Evolutionary conservation across 208 protist genomes (phyloP), one percentile per base, ranked within the genome.

Genomic region (Leishmania gerbilli): DNA sequence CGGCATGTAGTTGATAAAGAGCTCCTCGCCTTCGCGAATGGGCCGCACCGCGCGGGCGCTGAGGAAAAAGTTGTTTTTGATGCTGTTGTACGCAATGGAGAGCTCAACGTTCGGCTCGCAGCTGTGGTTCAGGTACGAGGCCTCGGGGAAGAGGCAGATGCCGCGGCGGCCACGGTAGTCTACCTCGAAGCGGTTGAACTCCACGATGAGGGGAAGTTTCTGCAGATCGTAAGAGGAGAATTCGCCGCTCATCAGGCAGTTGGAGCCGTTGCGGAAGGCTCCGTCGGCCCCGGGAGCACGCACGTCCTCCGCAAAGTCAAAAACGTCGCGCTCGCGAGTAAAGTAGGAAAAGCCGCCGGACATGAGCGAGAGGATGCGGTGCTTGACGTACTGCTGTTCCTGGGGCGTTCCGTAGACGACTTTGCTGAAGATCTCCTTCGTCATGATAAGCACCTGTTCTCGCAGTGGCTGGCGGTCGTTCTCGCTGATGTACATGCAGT

Each of bases 1-100:
- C 0, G 93, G 93, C 91, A 97, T 93, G 87, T 97, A 97, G 82
- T 93, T 92, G 51, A 97, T 92, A 79, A 92, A 92, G 6, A 97
- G 74, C 81, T 97, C 93, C 68, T 97, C 91, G 40, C 93, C 93
- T 65, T 93, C 90, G 19, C 87, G 84, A 45, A 97, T 91, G 0
- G 93, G 93, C 19, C 91, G 86, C 49, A 94, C 81, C 5, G 91
- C 88, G 31, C 93, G 90, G 1, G 91, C 93, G 80, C 89, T 93
- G 31, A 97, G 84, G 56, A 91, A 88, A 69, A 97, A 97, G 31
- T 89, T 92, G 69, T 77, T 89, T 82, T 97, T 97, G 37, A 89
- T 24, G 77, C 79, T 91, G 86, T 95, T 95, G 86, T 95, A 95
- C 55, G 87, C 89, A 13, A 95, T 91, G 31, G 87, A 76, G 49